Conservation (phyloP, 768 basidiomycete genomes). For the Hypsizygus marmoreus region DNA sequence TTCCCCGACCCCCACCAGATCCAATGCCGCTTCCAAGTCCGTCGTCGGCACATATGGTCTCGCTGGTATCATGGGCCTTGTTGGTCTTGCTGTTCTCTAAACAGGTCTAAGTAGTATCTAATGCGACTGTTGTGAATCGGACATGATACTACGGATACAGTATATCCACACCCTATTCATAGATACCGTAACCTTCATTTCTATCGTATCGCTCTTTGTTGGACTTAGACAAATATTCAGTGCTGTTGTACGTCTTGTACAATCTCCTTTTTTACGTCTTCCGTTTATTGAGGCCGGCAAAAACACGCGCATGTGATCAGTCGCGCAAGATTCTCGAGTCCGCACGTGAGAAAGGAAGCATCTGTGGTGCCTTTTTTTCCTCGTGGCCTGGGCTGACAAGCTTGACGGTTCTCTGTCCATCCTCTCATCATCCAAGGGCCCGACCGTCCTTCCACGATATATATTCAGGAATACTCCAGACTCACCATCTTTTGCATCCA, state of each 20-base stretch:
- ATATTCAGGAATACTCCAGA: conserved; percentile 4
- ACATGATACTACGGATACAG: conserved; percentile 7
- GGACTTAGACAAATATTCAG: too few relatives aligned
- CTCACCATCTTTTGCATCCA: conserved; percentile 4
- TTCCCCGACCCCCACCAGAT: conserved; percentile 13
- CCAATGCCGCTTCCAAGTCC: conserved; percentile 32
- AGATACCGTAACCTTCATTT: conserved; percentile 2
- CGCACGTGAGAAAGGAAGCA: conserved; percentile 17
- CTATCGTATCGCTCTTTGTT: not conserved
- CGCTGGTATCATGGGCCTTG: conserved; percentile 50
- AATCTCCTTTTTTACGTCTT: too few relatives aligned
- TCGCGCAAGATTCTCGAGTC: conserved; percentile 10
- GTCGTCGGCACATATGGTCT: conserved; percentile 39
- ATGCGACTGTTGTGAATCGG: conserved; percentile 1
- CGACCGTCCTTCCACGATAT: conserved; percentile 13
- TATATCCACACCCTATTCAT: not conserved
- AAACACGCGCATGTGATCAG: conserved; percentile 20
- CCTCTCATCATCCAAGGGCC: not conserved
- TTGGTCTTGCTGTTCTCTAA: conserved; percentile 53
- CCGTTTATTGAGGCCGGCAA: not conserved
- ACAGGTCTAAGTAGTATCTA: not conserved
- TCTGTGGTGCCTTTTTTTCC: conserved; percentile 13
- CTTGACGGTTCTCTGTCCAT: conserved; percentile 3
- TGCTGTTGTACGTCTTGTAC: too few relatives aligned
- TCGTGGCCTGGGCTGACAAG: conserved; percentile 13